Evolutionary conservation across 306 rosid species (phyloP).

Genomic region (Luffa aegyptiaca): DNA sequence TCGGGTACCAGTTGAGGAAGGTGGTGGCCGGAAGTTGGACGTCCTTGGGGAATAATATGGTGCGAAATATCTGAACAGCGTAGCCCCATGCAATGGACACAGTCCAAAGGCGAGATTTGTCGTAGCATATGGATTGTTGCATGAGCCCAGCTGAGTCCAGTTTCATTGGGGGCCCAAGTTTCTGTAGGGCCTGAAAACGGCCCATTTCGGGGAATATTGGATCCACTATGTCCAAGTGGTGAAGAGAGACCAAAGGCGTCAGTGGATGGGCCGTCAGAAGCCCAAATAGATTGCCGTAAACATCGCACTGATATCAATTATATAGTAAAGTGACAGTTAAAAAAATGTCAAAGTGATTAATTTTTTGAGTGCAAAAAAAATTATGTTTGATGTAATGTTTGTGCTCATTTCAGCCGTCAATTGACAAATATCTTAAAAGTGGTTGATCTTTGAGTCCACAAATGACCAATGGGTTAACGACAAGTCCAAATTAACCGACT

Average conservation of each 20-base stretch:
- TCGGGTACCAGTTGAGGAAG: constrained; percentile 51
- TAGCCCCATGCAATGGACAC: constrained; percentile 66
- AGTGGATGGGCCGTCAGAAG: constrained; percentile 67
- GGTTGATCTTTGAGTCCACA: neutral
- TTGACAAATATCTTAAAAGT: neutral
- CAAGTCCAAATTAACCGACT: too few species aligned
- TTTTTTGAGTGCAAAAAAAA: neutral
- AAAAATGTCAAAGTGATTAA: neutral
- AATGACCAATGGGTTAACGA: too few species aligned
- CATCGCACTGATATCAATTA: constrained; percentile 42
- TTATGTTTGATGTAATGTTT: neutral
- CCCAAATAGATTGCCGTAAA: constrained; percentile 62
- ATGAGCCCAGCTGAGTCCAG: constrained; percentile 48
- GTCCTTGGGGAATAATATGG: constrained; percentile 34
- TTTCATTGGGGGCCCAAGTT: constrained; percentile 29
- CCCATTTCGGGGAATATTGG: constrained; percentile 55
- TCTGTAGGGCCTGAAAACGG: constrained; percentile 35
- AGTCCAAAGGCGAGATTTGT: constrained; percentile 47
- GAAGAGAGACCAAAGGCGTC: constrained; percentile 54
- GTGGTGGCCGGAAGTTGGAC: constrained; percentile 60
- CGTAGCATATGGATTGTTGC: constrained; percentile 79
- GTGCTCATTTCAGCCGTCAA: neutral
- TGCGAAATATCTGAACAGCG: constrained; percentile 48
- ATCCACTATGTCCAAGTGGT: constrained; percentile 61
- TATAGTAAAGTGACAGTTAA: neutral